phyloP scores from a whole-genome alignment of 495 filamentous ascomycete species.

The Acidomyces sp. region DNA sequence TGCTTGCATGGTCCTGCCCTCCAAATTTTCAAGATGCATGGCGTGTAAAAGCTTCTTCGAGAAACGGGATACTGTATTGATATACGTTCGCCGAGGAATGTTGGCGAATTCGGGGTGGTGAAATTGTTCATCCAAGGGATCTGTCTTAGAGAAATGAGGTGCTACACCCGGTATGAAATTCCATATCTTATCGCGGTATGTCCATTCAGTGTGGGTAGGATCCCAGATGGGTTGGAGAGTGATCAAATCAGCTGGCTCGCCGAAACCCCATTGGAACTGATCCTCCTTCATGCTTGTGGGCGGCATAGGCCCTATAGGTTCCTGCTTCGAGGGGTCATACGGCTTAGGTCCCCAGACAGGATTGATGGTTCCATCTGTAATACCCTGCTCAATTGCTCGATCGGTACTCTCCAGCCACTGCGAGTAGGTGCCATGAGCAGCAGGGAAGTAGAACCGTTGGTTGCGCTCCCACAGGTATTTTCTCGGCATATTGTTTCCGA shows the following conservation, averaged over 20 bases:
- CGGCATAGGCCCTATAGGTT: conserved; percentile 46
- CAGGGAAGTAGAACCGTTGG: conserved; percentile 57
- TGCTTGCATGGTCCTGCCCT: conserved; percentile 49
- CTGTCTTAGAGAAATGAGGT: conserved; percentile 22
- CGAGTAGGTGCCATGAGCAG: conserved; percentile 49
- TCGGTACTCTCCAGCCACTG: conserved; percentile 37
- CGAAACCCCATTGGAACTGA: conserved; percentile 57
- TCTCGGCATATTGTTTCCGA: conserved; percentile 49
- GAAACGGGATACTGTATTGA: conserved; percentile 53
- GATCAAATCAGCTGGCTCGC: conserved; percentile 64
- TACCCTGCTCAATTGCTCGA: conserved; percentile 22
- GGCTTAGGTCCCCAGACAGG: conserved; percentile 52
- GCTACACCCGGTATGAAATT: conserved; percentile 41
- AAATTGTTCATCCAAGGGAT: conserved; percentile 22
- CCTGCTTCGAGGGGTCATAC: conserved; percentile 34
- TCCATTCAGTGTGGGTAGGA: conserved; percentile 49
- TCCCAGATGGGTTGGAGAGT: conserved; percentile 59
- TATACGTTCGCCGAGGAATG: conserved; percentile 51
- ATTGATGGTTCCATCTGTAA: conserved; percentile 24
- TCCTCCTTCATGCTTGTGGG: conserved; percentile 42
- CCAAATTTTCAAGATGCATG: conserved; percentile 48
- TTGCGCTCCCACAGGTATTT: conserved; percentile 64
- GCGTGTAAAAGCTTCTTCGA: conserved; percentile 49
- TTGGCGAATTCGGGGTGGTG: conserved; percentile 21
- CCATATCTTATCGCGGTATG: conserved; percentile 47